Evolutionary conservation across 2,329 filamentous ascomycete species (phyloP).

Genomic region (Sporothrix luriei): DNA sequence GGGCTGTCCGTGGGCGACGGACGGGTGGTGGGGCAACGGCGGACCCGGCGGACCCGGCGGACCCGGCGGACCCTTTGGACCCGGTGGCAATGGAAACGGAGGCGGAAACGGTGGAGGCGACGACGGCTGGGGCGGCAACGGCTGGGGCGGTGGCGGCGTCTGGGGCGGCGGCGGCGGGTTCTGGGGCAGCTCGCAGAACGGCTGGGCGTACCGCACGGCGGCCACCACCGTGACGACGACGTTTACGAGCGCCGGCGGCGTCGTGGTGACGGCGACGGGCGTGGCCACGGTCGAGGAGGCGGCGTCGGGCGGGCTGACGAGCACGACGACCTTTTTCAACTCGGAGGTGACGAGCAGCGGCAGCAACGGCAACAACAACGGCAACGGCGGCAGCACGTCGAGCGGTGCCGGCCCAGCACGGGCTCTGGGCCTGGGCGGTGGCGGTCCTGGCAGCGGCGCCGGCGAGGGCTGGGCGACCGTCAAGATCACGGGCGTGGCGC

Average conservation of each 20-base stretch:
- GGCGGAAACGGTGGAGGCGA: constrained; percentile 36
- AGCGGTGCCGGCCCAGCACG: constrained; percentile 21
- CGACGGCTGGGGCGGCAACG: constrained; percentile 45
- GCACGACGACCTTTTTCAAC: constrained; percentile 40
- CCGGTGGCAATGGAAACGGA: neutral
- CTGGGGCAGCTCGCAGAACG: constrained; percentile 43
- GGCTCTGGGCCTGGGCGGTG: neutral
- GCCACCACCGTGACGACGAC: constrained; percentile 45
- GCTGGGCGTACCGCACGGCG: constrained; percentile 46
- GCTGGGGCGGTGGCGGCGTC: constrained; percentile 43
- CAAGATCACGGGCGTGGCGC: constrained; percentile 38
- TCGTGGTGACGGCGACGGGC: constrained; percentile 40
- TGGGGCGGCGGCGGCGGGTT: constrained; percentile 44
- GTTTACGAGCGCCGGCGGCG: constrained; percentile 30
- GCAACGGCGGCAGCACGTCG: constrained; percentile 24
- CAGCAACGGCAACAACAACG: neutral
- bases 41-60: constrained; percentile 27
- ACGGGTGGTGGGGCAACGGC: constrained; percentile 47
- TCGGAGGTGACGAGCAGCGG: constrained; percentile 15
- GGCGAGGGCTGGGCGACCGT: constrained; percentile 33
- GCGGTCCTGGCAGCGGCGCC: neutral
- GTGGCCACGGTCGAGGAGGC: constrained; percentile 41
- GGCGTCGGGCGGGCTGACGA: constrained; percentile 41
- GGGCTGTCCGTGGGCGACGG: constrained; percentile 46
- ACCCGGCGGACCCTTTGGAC: too few relatives aligned